phyloP scores from a whole-genome alignment of 2,329 filamentous ascomycete genomes.

The Colletotrichum spaethianum region DNA sequence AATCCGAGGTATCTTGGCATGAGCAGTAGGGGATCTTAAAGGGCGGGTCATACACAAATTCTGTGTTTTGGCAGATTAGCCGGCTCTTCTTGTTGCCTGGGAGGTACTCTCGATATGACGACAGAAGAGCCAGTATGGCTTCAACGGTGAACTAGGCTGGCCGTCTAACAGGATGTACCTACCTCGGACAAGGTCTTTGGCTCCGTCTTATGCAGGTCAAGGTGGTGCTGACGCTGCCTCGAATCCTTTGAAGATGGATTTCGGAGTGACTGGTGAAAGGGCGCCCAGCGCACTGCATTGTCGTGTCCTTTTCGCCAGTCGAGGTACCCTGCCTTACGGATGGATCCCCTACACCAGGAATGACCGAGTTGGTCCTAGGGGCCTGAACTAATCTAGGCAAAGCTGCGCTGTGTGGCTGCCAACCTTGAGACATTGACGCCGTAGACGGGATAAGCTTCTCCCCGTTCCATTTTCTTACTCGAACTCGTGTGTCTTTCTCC shows the following conservation, averaged over 20 bases:
- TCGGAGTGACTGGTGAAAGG: background rate
- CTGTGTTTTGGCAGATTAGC: background rate
- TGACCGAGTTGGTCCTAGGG: slow-evolving; percentile 25
- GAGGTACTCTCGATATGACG: slow-evolving; percentile 10
- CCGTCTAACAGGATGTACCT: slow-evolving; percentile 24
- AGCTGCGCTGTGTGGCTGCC: slow-evolving; percentile 34
- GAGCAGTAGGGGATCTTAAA: slow-evolving; percentile 6
- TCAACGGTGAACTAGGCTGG: background rate
- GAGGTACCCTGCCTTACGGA: slow-evolving; percentile 8
- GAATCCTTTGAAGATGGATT: slow-evolving; percentile 30
- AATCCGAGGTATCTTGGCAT: slow-evolving; percentile 5
- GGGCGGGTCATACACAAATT: background rate
- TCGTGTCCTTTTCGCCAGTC: background rate
- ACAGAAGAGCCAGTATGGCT: background rate
- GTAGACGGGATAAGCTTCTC: slow-evolving; percentile 17
- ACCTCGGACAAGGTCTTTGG: slow-evolving; percentile 17
- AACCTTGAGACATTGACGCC: slow-evolving; percentile 20
- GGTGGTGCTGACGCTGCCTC: slow-evolving; percentile 32
- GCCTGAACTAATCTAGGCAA: slow-evolving; percentile 15
- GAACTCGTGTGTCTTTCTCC: slow-evolving; percentile 19
- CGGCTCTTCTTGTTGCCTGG: background rate
- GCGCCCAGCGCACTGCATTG: background rate
- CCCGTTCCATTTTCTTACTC: background rate
- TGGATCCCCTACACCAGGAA: background rate
- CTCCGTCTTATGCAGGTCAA: slow-evolving; percentile 23